Base-by-base conservation (phyloP, 2,329 filamentous ascomycete species). In the Aspergillus pseudoviridinutans region DNA sequence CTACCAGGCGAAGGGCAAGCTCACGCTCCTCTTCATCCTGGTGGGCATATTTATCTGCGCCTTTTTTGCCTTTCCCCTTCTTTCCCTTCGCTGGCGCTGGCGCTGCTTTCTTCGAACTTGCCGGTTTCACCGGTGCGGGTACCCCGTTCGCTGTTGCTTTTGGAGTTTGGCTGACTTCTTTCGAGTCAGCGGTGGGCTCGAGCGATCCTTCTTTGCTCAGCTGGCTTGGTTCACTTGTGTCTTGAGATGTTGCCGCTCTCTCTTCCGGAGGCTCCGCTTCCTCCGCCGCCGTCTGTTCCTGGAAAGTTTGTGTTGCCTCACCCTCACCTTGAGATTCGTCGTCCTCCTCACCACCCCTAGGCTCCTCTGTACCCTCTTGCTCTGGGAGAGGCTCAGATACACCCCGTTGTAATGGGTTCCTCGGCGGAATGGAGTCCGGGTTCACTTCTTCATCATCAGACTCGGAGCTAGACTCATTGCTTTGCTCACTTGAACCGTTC, bases 21-120 rank as follows among this genome's bases (percentile, higher is more conserved):
- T 84, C 84, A 12, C 92, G 90, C 68, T 99, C 94, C 74, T 96
- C 93, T 55, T 96, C 92, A 66, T 97, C 93, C 79, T 97, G 94
- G 66, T 95, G 80, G 49, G 89, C 93, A 76, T 99, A 99, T 72
- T 96, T 97, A 58, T 85, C 80, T 3, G 91, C 91, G 1, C 91
- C 87, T 73, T 94, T 96, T 79, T 95, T 96, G 47, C 87, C 87
- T 71, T 96, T 96, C 58, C 83, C 83, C 57, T 85, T 86, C 72
- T 95, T 91, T 29, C 92, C 91, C 57, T 92, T 87, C 14, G 81
- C 74, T 49, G 67, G 63, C 14, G 67, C 57, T 24, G 55, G 56
- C 3, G 57, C 51, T 27, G 44, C 20, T 55, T 63, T 54, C 49
- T 67, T 65, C 20, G 57, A 47, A 17, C 61, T 55, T 6, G 59